These are phyloP conservation scores for Coleophoma eucalyptorum DNA, from an alignment of 2,329 filamentous ascomycete genomes.

Conservation along the genomic window DNA sequence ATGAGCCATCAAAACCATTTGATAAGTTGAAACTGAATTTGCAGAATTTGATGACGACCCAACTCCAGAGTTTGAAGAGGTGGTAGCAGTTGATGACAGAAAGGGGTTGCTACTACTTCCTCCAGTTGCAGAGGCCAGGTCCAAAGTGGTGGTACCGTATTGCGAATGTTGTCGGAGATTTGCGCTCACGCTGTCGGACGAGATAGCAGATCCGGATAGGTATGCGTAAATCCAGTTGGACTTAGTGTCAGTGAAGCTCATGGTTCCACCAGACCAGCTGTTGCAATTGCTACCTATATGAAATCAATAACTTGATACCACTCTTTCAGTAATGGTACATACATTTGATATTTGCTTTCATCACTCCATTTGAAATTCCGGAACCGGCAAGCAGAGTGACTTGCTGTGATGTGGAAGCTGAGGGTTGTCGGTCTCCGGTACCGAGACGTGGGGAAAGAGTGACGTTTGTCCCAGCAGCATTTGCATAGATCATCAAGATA, in stretches of 20 bases:
- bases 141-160: slow-evolving; percentile 37
- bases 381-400: slow-evolving; percentile 48
- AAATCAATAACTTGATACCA: no score
- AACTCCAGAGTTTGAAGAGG: neutral
- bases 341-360: slow-evolving; percentile 55
- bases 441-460: slow-evolving; percentile 50
- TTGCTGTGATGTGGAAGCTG: slow-evolving; percentile 34
- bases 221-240: slow-evolving; percentile 49
- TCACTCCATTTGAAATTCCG: slow-evolving; percentile 44
- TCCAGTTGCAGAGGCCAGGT: slow-evolving; percentile 44
- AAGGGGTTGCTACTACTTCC: slow-evolving; percentile 31
- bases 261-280: slow-evolving; percentile 46
- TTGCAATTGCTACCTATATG: slow-evolving; percentile 43
- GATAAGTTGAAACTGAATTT: neutral
- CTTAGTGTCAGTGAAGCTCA: slow-evolving; percentile 39
- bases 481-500: slow-evolving; percentile 57
- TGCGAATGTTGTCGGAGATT: slow-evolving; percentile 40
- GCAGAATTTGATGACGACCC: neutral
- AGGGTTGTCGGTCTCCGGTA: slow-evolving; percentile 38
- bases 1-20: slow-evolving; percentile 33
- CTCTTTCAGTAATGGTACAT: slow-evolving; percentile 11
- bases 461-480: slow-evolving; percentile 45
- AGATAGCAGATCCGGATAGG: slow-evolving; percentile 39
- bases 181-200: slow-evolving; percentile 38
- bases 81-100: slow-evolving; percentile 2